Evolutionary conservation across 164 flowering plant genomes (phyloP), one percentile per base, ranked within the genome.

Genomic region (Dillenia suffruticosa): DNA sequence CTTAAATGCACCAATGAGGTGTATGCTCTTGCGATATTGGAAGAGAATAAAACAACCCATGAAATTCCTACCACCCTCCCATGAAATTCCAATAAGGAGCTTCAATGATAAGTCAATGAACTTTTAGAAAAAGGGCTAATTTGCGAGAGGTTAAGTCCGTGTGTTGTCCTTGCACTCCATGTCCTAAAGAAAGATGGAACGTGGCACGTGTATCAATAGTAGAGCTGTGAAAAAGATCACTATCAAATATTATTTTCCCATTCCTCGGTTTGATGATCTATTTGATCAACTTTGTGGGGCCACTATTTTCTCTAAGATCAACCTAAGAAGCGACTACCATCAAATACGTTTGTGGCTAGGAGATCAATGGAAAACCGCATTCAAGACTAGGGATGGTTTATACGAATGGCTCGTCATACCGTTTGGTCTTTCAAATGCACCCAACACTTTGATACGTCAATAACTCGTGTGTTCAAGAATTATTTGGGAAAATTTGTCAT

Each of bases 221-320:
- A 16, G 61, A 49, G 67, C 54, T 12, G 45, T 64, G 5, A 64
- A 64, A 19, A 64, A 64, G 52, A 64, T 57, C 3, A 56, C 61
- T 12, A 43, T 56, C 19, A 56, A 56, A 12, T 57, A 64, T 44
- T 5, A 48, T 0, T 57, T 49, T 12, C 56, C 49, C 6, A 64
- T 64, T n/a, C 54, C 68, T 12, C 19, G 61, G 2, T n/a, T 57
- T 9, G 56, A 64, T 56, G 61, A 57, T 17, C 9, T 64, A 54
- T 9, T 64, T 19, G 68, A 64, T 47, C 22, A 9, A 12, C 12
- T 54, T 2, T 8, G 44, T 5, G 58, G 40, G 0, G 49, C 49
- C 7, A 10, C 8, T 2, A 14, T 63, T 1, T 53, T 63, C 46
- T 12, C 44, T 12, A 63, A 54, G 44, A 1, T 62, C 4, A 43